A percentile compares a stretch with the other conserved stretches of the same genome.
These are phyloP conservation scores for Styphnolobium japonicum DNA, from an alignment of 306 rosid species.

Conservation along the genomic window DNA sequence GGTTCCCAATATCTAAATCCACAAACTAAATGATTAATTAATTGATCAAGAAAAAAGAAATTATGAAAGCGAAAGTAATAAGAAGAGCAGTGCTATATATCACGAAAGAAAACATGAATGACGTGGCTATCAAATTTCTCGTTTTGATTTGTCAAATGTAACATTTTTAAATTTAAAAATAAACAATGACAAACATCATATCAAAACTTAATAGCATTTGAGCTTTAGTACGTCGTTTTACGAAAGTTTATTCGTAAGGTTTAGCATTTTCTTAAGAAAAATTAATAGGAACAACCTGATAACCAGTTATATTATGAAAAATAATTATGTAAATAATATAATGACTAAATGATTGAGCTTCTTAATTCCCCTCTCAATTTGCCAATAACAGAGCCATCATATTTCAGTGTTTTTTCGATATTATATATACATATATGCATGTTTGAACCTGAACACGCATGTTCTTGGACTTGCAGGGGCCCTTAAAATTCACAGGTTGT, in stretches of 20 bases:
- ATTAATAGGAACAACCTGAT: background rate
- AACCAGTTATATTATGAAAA: background rate
- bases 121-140: too few relatives aligned
- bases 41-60: background rate
- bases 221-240: too few relatives aligned
- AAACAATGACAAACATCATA: too few relatives aligned
- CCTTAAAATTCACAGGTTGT: background rate
- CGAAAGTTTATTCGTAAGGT: too few relatives aligned
- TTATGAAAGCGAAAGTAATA: background rate
- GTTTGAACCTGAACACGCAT: background rate
- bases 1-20: background rate
- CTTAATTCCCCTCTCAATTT: background rate
- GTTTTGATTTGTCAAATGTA: too few relatives aligned
- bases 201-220: too few relatives aligned
- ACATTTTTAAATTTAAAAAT: too few relatives aligned
- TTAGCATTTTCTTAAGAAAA: too few relatives aligned
- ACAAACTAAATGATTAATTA: background rate
- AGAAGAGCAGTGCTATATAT: too few relatives aligned
- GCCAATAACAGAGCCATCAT: background rate
- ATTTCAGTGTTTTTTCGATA: background rate
- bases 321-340: background rate
- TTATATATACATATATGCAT: background rate
- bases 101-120: too few relatives aligned
- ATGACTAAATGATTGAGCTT: background rate
- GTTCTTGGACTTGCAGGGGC: conserved; percentile 26